Evolutionary conservation across 73 alveolate species (phyloP), one percentile per base, ranked within the genome.

Genomic region (Effrenium voratum): DNA sequence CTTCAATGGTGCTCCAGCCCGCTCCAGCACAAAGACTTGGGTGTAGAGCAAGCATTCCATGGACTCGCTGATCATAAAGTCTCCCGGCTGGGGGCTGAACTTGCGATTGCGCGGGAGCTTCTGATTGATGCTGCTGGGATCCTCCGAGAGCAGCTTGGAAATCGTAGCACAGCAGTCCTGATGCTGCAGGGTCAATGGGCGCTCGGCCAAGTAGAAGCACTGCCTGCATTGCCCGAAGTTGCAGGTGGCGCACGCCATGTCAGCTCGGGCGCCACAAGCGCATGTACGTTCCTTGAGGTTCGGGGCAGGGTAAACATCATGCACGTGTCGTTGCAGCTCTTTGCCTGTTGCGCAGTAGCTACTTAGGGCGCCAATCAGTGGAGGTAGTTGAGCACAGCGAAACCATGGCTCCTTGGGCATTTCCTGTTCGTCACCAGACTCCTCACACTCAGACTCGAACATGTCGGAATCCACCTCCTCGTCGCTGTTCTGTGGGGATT

Each of bases 341-440:
- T 47, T 44, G 45, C 82, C 82, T 5, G 82, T 72, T 3, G 82
- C 82, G 49, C 82, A 72, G 47, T 72, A 72, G 82, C 82, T 72
- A 12, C 50, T 44, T 47, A 72, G 38, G 82, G 82, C 82, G 28
- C 82, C n/a, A 16, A 72, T 44, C 82, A 72, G 38, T 10, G 49
- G n/a, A 15, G 82, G 82, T 32, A 72, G 38, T 19, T 72, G 46
- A 32, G 38, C 16, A 36, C 38, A 15, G 2, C 38, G 82, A 72
- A 72, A 72, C 82, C 82, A 72, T 19, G 82, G 82, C 26, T 19
- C 80, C 16, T n/a, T n/a, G n/a, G n/a, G n/a, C n/a, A n/a, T n/a
- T n/a, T n/a, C n/a, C n/a, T n/a, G n/a, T n/a, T n/a, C n/a, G n/a
- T n/a, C n/a, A n/a, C n/a, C n/a, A n/a, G n/a, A n/a, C n/a, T n/a